Percentiles rank a stretch among this genome's conserved stretches.
These are phyloP conservation scores for Rhizoclosmatium hyalinum DNA, from an alignment of 371 early-diverging fungal species.

Conservation along the genomic window DNA sequence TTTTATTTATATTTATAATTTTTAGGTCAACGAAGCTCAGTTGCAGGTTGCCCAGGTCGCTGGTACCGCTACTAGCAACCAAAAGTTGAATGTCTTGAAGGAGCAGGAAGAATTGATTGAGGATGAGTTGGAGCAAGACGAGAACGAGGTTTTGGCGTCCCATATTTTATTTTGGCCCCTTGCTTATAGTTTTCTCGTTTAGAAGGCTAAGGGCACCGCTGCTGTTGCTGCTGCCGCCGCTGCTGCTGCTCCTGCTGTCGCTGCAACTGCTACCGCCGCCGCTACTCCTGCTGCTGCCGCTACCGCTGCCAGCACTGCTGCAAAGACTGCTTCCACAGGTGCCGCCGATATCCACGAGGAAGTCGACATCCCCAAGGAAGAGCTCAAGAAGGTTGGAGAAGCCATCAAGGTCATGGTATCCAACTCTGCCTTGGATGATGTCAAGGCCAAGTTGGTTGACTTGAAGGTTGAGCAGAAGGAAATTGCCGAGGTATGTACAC, in stretches of 20 bases:
- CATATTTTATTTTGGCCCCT: too few species aligned
- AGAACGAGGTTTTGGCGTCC: slow-evolving; percentile 7
- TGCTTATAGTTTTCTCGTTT: too few species aligned
- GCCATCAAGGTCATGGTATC: slow-evolving; percentile 51
- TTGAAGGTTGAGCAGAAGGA: slow-evolving; percentile 54
- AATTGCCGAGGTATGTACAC: slow-evolving; percentile 49
- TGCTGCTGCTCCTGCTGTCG: not conserved
- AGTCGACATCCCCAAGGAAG: slow-evolving; percentile 42
- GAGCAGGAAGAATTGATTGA: slow-evolving; percentile 95
- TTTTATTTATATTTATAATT: not conserved
- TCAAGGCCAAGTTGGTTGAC: slow-evolving; percentile 44
- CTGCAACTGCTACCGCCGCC: not conserved
- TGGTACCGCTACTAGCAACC: slow-evolving; percentile 90
- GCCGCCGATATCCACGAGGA: slow-evolving; percentile 32
- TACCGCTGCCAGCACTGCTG: slow-evolving; percentile 27
- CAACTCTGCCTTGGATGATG: slow-evolving; percentile 52
- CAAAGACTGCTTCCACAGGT: slow-evolving; percentile 6
- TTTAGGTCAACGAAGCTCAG: slow-evolving; percentile 42
- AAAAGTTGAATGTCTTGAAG: slow-evolving; percentile 89
- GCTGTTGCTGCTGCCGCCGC: slow-evolving; percentile 19
- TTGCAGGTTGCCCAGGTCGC: slow-evolving; percentile 85
- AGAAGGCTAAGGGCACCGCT: slow-evolving; percentile 6
- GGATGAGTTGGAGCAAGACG: slow-evolving; percentile 74
- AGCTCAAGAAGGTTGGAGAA: slow-evolving; percentile 50
- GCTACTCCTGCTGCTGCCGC: slow-evolving; percentile 14